phyloP scores from a whole-genome alignment of 2,329 filamentous ascomycete species.

The Epichloe gansuensis region DNA sequence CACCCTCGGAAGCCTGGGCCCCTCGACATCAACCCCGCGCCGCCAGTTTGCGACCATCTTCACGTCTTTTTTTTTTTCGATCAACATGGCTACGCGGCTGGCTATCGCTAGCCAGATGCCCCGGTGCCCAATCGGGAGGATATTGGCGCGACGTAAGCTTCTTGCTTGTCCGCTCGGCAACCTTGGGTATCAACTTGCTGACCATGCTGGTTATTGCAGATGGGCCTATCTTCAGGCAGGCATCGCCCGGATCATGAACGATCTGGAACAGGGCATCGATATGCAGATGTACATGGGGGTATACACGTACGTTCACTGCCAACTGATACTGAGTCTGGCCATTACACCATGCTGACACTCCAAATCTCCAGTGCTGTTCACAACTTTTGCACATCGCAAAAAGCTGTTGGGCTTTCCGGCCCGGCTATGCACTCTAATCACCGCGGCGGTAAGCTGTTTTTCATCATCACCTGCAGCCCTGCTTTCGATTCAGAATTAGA shows the following conservation, averaged over 20 bases:
- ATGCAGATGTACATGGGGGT: slow-evolving; percentile 96
- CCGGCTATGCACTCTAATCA: slow-evolving; percentile 28
- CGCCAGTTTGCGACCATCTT: background rate
- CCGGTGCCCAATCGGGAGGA: slow-evolving; percentile 50
- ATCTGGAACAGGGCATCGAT: slow-evolving; percentile 84
- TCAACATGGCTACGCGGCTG: slow-evolving; percentile 23
- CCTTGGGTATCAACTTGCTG: slow-evolving; percentile 9
- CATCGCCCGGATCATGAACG: slow-evolving; percentile 86
- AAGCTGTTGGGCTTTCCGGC: slow-evolving; percentile 56
- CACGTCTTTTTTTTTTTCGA: background rate
- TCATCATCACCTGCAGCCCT: background rate
- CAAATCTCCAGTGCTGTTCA: slow-evolving; percentile 62
- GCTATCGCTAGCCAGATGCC: slow-evolving; percentile 35
- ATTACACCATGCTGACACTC: slow-evolving; percentile 16
- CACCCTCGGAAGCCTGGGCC: background rate
- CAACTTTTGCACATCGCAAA: slow-evolving; percentile 98
- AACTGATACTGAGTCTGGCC: background rate
- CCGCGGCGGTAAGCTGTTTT: slow-evolving; percentile 46
- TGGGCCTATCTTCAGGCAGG: slow-evolving; percentile 85
- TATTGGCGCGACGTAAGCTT: slow-evolving; percentile 36
- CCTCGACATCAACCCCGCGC: slow-evolving; percentile 4
- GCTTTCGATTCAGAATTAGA: background rate
- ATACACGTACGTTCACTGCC: slow-evolving; percentile 57
- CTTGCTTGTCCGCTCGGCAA: background rate
- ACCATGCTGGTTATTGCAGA: slow-evolving; percentile 32